Base-by-base conservation (phyloP, 2,329 filamentous ascomycete species). In the Trichoderma sp. region DNA sequence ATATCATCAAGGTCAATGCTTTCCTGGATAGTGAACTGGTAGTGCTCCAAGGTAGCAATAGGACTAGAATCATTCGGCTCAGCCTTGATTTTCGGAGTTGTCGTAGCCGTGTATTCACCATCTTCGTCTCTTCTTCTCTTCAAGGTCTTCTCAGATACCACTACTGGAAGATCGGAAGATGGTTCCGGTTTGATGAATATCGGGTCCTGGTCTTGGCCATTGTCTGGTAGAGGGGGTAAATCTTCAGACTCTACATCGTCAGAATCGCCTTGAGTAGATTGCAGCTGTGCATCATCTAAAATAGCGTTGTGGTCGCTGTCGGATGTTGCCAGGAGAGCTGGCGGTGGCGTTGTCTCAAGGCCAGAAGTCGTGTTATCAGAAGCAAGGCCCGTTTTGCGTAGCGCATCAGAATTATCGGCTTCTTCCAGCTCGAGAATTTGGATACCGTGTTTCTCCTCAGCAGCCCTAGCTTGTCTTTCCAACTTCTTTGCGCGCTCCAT, bases 1-100 rank as follows among this genome's bases (percentile, higher is more conserved):
- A 77, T 76, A 17, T 78, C 75, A 15, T 76, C 79, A 1, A 90
- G 79, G 73, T 91, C 88, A 60, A 90, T 81, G 64, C 87, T 90
- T 61, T 88, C 87, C 48, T 85, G 80, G 0, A 82, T 79, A 22
- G 77, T 72, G 68, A 82, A 68, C 8, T 69, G 69, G 53, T 67
- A 68, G 8, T 72, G 69, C 2, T 71, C 70, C 4, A 68, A 56
- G 2, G 72, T 65, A 17, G 72, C 25, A 22, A 75, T 61, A n/a
- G 76, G 77, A 52, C 77, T 79, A 4, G 75, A 77, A n/a, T 71
- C 72, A 3, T 48, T 35, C 8, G 66, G 37, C 54, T 87, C 84
- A 6, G 71, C 68, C 72, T 87, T 87, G 53, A 86, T 71, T 61
- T 74, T 80, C 12, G 72, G 74, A 17, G 72, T 56, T 2, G 73